Percentiles rank a stretch among this genome's conserved stretches.
phyloP scores from a whole-genome alignment of 108 stramenopile genomes.

The Conticribra guillardii region DNA sequence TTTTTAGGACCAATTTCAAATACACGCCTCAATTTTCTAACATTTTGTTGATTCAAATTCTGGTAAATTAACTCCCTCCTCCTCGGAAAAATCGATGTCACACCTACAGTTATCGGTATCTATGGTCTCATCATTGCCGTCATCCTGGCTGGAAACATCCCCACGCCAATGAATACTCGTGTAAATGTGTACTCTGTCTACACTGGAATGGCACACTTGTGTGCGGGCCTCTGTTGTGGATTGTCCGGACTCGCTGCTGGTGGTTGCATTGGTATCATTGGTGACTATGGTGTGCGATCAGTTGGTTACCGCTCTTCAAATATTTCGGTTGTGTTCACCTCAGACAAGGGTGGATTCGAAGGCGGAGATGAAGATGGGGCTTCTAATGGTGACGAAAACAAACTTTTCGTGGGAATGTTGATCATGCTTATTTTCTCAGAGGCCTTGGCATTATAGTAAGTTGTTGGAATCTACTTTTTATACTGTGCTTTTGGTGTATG shows the following conservation, averaged over 20 bases:
- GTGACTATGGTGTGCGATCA: conserved; percentile 83
- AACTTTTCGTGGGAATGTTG: conserved; percentile 89
- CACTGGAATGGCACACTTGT: conserved; percentile 81
- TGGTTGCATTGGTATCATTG: conserved; percentile 87
- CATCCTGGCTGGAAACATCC: conserved; percentile 78
- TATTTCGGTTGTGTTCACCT: conserved; percentile 63
- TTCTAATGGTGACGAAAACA: conserved; percentile 73
- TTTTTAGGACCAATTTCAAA: too few species aligned
- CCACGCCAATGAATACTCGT: conserved; percentile 61
- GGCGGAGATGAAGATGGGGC: conserved; percentile 47
- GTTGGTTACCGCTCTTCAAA: conserved; percentile 83
- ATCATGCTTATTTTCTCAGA: conserved; percentile 87
- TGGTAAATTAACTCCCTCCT: too few species aligned
- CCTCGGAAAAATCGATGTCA: neutral
- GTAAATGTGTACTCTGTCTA: conserved; percentile 80
- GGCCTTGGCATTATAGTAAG: conserved; percentile 82
- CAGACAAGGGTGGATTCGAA: conserved; percentile 58
- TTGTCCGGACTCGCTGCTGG: conserved; percentile 83
- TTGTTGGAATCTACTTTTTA: neutral
- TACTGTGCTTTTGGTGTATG: neutral
- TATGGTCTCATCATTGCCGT: conserved; percentile 89
- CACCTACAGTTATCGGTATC: conserved; percentile 77
- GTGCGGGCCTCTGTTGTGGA: conserved; percentile 84
- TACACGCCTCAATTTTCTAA: too few species aligned
- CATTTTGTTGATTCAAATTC: too few species aligned